Conservation (phyloP, 2,329 filamentous ascomycete species). For the Aspergillus sp. region DNA sequence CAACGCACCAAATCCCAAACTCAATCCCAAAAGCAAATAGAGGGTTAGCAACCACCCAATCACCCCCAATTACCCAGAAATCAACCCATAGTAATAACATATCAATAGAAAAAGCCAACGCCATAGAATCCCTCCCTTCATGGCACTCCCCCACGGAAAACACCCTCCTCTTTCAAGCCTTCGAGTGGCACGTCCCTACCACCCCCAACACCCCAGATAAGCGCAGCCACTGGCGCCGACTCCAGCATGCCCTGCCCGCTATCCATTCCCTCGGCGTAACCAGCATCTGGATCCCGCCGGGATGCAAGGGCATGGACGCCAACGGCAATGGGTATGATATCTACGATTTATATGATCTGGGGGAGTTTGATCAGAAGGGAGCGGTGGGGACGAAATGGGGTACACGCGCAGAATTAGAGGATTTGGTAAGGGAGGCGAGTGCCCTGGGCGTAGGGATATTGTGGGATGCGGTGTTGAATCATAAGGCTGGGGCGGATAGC, state of each 20-base stretch:
- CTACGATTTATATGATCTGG: slow-evolving; percentile 70
- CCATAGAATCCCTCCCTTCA: slow-evolving; percentile 19
- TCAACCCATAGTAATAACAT: not conserved
- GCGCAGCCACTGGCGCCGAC: slow-evolving; percentile 59
- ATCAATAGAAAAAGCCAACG: not conserved
- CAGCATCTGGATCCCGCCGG: slow-evolving; percentile 68
- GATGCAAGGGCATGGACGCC: slow-evolving; percentile 65
- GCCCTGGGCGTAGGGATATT: slow-evolving; percentile 59
- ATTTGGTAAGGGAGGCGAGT: slow-evolving; percentile 56
- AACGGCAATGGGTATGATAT: slow-evolving; percentile 68
- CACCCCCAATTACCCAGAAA: not conserved
- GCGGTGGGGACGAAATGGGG: slow-evolving; percentile 68
- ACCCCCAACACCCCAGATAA: slow-evolving; percentile 40
- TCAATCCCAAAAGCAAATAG: not conserved
- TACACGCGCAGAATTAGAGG: slow-evolving; percentile 60
- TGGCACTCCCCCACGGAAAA: slow-evolving; percentile 33
- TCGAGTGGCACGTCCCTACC: slow-evolving; percentile 70
- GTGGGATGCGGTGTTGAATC: slow-evolving; percentile 72
- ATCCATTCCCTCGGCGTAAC: slow-evolving; percentile 63
- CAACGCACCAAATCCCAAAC: not conserved
- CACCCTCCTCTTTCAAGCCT: slow-evolving; percentile 64
- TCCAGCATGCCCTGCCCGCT: slow-evolving; percentile 54
- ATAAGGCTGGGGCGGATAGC: slow-evolving; percentile 68
- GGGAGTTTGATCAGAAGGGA: slow-evolving; percentile 73
- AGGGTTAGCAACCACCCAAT: too few relatives aligned